Conservation (phyloP, 2,329 filamentous ascomycete genomes). For the Fusarium pilosicola region DNA sequence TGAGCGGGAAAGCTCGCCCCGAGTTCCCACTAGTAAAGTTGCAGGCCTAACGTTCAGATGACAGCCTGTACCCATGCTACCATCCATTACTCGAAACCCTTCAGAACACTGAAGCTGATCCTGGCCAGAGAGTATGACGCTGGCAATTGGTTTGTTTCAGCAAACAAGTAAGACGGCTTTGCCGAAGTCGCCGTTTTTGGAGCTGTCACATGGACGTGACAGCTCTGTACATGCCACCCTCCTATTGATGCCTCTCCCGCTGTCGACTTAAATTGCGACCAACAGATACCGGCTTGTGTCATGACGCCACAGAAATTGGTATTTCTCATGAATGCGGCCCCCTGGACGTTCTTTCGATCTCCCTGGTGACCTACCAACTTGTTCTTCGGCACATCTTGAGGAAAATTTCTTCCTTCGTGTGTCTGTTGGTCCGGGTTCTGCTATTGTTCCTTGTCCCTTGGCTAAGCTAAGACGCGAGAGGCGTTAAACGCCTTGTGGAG, state of each 20-base stretch:
- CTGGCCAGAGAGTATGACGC: background rate
- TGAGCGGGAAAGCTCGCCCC: constrained; percentile 1
- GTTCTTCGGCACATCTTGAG: constrained; percentile 33
- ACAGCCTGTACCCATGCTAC: constrained; percentile 10
- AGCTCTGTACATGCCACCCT: constrained; percentile 15
- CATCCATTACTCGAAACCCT: constrained; percentile 1
- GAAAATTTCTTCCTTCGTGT: constrained; percentile 24
- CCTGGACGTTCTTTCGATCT: constrained; percentile 12
- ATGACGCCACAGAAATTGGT: constrained; percentile 33
- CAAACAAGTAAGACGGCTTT: constrained; percentile 5
- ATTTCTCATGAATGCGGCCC: constrained; percentile 11
- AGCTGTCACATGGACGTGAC: constrained; percentile 29
- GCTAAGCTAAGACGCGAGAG: constrained; percentile 38
- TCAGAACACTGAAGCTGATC: background rate
- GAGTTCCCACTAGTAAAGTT: constrained; percentile 17
- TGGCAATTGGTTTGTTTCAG: constrained; percentile 4
- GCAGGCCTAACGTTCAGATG: constrained; percentile 18
- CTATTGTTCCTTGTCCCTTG: constrained; percentile 31
- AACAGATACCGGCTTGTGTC: constrained; percentile 33
- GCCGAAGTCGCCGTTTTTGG: constrained; percentile 13
- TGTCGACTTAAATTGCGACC: constrained; percentile 15
- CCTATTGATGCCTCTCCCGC: constrained; percentile 15
- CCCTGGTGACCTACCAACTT: constrained; percentile 24
- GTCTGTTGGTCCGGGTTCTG: constrained; percentile 36
- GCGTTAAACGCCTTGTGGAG: constrained; percentile 47